A percentile compares a stretch with the other conserved stretches of the same genome.
Evolutionary conservation across 2,329 filamentous ascomycete species (phyloP).

Genomic region (Diaporthe longicolla): DNA sequence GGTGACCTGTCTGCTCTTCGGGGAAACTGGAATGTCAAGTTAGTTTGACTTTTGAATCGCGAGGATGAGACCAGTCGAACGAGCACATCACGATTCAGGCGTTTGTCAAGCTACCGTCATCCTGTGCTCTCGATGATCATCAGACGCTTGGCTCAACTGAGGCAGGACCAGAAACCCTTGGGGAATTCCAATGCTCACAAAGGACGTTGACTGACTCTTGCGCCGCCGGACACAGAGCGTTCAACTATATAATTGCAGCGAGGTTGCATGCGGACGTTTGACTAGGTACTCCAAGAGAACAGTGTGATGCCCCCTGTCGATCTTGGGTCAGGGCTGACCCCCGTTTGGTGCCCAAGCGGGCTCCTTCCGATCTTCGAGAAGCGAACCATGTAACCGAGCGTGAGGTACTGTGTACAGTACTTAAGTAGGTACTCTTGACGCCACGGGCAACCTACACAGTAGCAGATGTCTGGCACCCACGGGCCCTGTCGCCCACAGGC

Average conservation of each 20-base stretch:
- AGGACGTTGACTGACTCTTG: background rate
- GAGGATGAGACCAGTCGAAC: background rate
- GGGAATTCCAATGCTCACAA: background rate
- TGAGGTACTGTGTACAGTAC: too few relatives aligned
- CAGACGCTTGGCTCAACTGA: background rate
- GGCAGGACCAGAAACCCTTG: background rate
- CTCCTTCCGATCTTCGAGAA: constrained; percentile 17
- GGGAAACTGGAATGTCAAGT: background rate
- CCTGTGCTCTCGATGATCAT: background rate
- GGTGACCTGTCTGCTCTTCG: background rate
- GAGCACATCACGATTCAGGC: constrained; percentile 8
- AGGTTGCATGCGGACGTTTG: background rate
- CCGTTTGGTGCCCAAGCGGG: constrained; percentile 33
- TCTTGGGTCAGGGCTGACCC: constrained; percentile 25
- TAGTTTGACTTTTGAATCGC: background rate
- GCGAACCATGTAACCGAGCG: constrained; percentile 6
- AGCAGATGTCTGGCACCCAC: background rate
- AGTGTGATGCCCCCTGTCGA: constrained; percentile 21
- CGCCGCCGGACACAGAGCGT: background rate
- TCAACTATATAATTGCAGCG: background rate
- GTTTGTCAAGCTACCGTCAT: background rate
- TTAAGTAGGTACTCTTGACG: too few relatives aligned
- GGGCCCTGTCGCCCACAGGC: background rate
- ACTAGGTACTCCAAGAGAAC: background rate
- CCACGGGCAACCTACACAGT: background rate